phyloP scores from a whole-genome alignment of 2,329 filamentous ascomycete species.

The Fusarium temperatum region DNA sequence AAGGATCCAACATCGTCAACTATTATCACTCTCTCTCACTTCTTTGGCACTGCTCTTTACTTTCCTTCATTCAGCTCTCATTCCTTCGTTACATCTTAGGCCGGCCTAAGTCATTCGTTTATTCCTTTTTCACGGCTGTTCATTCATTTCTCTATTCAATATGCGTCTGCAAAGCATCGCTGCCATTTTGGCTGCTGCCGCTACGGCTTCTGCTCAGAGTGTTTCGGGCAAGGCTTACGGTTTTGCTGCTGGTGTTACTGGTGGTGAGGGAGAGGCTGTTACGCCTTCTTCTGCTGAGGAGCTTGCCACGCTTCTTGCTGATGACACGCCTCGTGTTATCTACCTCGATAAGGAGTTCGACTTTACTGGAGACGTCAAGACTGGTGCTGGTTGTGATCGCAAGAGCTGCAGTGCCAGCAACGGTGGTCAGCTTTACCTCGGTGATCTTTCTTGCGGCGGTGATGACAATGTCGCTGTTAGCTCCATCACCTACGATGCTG shows the following conservation, averaged over 20 bases:
- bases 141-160: neutral
- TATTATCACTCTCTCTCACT: neutral
- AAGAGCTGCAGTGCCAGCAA: conserved; percentile 42
- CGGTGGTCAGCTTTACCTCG: conserved; percentile 43
- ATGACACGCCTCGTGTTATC: conserved; percentile 40
- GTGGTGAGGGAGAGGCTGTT: conserved; percentile 55
- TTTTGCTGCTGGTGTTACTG: conserved; percentile 55
- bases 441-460: conserved; percentile 41
- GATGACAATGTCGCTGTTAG: conserved; percentile 35
- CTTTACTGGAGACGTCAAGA: conserved; percentile 39
- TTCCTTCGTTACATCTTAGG: conserved; percentile 1
- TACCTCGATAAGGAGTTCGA: conserved; percentile 41
- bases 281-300: conserved; percentile 57
- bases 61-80: neutral
- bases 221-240: conserved; percentile 45
- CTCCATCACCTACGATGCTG: conserved; percentile 43
- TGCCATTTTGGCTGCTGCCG: conserved; percentile 28
- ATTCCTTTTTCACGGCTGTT: neutral
- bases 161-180: neutral
- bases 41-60: neutral
- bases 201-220: conserved; percentile 38
- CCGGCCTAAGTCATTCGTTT: conserved; percentile 8
- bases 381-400: conserved; percentile 41
- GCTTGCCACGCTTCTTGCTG: conserved; percentile 47
- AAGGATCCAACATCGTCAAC: neutral